Evolutionary conservation across 2,329 filamentous ascomycete genomes (phyloP), one percentile per base, ranked within the genome.

Genomic region (Beauveria sp.): DNA sequence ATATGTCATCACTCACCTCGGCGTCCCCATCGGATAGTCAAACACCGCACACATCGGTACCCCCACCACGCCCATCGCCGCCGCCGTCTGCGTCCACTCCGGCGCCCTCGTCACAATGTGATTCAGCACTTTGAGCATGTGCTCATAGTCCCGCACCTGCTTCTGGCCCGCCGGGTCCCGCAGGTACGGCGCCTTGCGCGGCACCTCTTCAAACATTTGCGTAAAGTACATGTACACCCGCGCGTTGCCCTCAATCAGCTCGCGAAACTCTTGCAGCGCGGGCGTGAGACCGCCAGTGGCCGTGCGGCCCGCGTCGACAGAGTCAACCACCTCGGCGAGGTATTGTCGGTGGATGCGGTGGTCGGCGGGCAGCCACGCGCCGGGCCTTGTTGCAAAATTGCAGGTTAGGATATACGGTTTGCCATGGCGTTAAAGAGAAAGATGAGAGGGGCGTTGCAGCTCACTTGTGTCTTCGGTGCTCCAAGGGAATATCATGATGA

Each of bases 171-270:
- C 84, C 0, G 86, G 85, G 63, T 89, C 86, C 7, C 75, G 76
- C 62, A 71, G 69, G 72, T 90, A 90, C 0, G 82, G 82, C 20
- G 78, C 74, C 70, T 84, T 85, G 37, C 70, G 69, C 0, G 87
- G 87, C 22, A 90, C 77, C 72, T 90, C 84, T 34, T 82, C 76
- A 72, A 88, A 90, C 88, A 90, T 90, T 64, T 80, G 76, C 26
- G 76, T 75, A 68, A 89, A 84, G 70, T 86, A 83, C 79, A 90
- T 85, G 75, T 84, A 86, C 28, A 90, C 75, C 24, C 85, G 80
- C 1, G 85, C 75, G 64, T 84, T 84, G 30, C 71, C 71, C 70
- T 90, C 87, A 64, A 91, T 90, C 26, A 90, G 73, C 1, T 81
- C 70, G 67, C 85, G 79, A 74, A 91, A 89, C 64, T 89, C 87